These are phyloP conservation scores for Camelina laxa DNA, from an alignment of 345 rosid species.

Conservation along the genomic window DNA sequence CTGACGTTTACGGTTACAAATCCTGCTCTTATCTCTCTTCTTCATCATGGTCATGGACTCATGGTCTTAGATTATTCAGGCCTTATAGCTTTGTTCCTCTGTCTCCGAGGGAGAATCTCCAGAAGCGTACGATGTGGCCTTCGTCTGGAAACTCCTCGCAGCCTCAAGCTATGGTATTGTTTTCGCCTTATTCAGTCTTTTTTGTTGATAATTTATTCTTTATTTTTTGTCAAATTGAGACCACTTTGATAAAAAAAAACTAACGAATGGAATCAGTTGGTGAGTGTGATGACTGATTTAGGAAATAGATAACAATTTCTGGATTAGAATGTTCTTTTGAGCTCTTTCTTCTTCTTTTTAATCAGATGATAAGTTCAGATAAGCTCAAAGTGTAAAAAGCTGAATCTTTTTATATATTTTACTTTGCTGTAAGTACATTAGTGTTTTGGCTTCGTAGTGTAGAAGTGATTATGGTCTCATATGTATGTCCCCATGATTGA, in stretches of 20 bases:
- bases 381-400: neutral
- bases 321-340: neutral
- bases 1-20: slow-evolving; percentile 12
- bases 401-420: neutral
- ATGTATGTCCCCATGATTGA: neutral
- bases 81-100: slow-evolving; percentile 17
- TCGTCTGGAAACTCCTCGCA: slow-evolving; percentile 42
- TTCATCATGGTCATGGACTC: slow-evolving; percentile 2
- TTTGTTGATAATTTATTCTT: neutral
- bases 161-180: slow-evolving; percentile 39
- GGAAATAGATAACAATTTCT: neutral
- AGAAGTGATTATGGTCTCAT: neutral
- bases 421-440: neutral
- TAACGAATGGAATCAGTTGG: neutral
- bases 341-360: neutral
- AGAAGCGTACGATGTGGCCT: slow-evolving; percentile 32
- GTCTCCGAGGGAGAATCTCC: slow-evolving; percentile 17
- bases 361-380: slow-evolving; percentile 7
- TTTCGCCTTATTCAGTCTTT: neutral
- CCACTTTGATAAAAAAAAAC: neutral
- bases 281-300: neutral
- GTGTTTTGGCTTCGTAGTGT: neutral
- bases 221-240: neutral
- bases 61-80: neutral
- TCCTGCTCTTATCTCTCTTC: slow-evolving; percentile 33